These are phyloP conservation scores for Escovopsis sp. DNA, from an alignment of 2,329 filamentous ascomycete genomes.

Conservation along the genomic window DNA sequence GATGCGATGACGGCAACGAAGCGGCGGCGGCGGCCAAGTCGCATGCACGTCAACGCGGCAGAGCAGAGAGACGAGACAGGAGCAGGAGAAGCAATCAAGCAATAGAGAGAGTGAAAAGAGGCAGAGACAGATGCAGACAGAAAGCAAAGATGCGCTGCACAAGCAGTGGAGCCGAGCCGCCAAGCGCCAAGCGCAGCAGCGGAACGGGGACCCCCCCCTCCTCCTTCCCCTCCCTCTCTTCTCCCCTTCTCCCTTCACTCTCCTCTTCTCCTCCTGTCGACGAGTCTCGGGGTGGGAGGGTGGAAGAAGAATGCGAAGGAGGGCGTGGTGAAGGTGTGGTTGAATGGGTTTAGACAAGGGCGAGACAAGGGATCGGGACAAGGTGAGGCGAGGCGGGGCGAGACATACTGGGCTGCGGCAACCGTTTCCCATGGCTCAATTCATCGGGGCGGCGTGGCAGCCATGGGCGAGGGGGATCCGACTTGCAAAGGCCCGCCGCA, in stretches of 20 bases:
- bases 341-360: not conserved
- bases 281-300: not conserved
- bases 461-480: slow-evolving; percentile 22
- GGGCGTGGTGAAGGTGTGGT: not conserved
- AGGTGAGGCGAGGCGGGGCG: not conserved
- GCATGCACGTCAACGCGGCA: not conserved
- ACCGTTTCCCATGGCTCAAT: slow-evolving; percentile 35
- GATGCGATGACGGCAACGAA: not conserved
- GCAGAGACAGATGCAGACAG: too few relatives aligned
- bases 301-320: not conserved
- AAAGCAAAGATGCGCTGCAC: not conserved
- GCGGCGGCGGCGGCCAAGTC: too few relatives aligned
- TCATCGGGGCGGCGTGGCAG: slow-evolving; percentile 25
- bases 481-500: slow-evolving; percentile 7
- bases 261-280: too few relatives aligned
- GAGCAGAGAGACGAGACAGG: not conserved
- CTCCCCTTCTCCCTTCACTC: too few relatives aligned
- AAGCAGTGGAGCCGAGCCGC: not conserved
- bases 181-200: not conserved
- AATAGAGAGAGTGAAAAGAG: too few relatives aligned
- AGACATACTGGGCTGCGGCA: slow-evolving; percentile 29
- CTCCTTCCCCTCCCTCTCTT: too few relatives aligned
- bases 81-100: not conserved
- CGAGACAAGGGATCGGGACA: not conserved
- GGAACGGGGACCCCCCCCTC: too few relatives aligned